phyloP scores from a whole-genome alignment of 1,284 basidiomycete species.

The Leccinum fallax region DNA sequence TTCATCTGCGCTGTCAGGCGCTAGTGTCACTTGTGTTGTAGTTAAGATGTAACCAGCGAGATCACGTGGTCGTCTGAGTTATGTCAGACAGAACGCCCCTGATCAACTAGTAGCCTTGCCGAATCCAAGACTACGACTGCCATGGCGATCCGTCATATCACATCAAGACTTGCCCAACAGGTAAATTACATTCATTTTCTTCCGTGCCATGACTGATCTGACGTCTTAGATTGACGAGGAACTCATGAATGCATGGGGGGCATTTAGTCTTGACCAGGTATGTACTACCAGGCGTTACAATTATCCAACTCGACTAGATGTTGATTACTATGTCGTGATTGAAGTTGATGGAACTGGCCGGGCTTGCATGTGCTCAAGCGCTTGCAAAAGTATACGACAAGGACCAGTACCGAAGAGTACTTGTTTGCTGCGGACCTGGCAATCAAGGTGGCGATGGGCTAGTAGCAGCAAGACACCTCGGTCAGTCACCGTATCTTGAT shows the following conservation, averaged over 20 bases:
- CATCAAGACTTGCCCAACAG: conserved; percentile 81
- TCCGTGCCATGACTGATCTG: conserved; percentile 1
- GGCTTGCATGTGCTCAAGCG: conserved; percentile 91
- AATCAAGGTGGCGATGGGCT: conserved; percentile 98
- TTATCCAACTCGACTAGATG: neutral
- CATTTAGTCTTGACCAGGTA: conserved; percentile 91
- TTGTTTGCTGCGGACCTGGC: conserved; percentile 96
- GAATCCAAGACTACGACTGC: conserved; percentile 11
- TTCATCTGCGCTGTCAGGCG: neutral
- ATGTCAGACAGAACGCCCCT: neutral
- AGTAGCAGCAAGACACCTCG: conserved; percentile 93
- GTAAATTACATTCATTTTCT: conserved; percentile 40
- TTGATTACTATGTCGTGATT: conserved; percentile 7
- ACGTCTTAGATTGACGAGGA: conserved; percentile 82
- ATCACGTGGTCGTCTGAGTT: neutral
- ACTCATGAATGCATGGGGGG: conserved; percentile 82
- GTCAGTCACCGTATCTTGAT: conserved; percentile 42
- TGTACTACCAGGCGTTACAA: neutral
- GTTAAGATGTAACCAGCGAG: neutral
- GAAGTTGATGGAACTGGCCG: conserved; percentile 98
- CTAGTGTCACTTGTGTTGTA: conserved; percentile 9
- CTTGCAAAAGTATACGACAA: conserved; percentile 77
- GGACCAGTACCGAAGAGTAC: conserved; percentile 68
- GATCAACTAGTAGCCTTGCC: neutral
- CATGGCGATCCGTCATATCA: conserved; percentile 78